Conservation (phyloP, 169 alveolate genomes). For the Eimeria falciformis region DNA sequence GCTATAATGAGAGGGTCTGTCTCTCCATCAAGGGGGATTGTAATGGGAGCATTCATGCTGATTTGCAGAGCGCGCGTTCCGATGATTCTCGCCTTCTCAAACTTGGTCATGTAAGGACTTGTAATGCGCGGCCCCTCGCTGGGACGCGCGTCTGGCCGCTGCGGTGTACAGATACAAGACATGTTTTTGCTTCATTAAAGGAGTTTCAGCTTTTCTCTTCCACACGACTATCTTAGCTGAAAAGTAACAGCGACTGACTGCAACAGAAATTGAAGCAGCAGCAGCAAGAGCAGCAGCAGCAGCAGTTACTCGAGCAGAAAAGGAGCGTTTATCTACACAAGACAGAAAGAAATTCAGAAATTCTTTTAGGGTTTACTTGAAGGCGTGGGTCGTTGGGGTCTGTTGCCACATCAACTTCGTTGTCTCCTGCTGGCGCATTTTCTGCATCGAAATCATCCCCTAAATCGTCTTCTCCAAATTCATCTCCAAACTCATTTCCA, state of each 20-base stretch:
- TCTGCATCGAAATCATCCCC: conserved; percentile 65
- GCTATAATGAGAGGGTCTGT: conserved; percentile 99
- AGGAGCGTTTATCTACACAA: not conserved
- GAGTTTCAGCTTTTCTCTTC: no score
- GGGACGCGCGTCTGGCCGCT: conserved; percentile 74
- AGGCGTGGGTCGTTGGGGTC: conserved; percentile 74
- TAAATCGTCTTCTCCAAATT: conserved; percentile 64
- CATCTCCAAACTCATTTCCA: conserved; percentile 70
- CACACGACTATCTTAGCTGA: no score
- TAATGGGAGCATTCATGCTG: conserved; percentile 98
- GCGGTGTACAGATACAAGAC: no score
- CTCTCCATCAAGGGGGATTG: conserved; percentile 91
- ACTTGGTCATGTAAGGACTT: conserved; percentile 86
- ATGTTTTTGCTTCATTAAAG: no score
- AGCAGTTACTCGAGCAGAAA: not conserved
- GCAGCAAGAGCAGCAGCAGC: not conserved
- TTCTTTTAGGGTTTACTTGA: conserved; percentile 2
- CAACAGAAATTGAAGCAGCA: not conserved
- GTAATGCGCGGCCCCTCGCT: conserved; percentile 82
- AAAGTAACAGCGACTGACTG: not conserved
- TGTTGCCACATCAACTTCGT: conserved; percentile 34
- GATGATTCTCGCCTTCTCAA: conserved; percentile 99
- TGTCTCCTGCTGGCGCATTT: conserved; percentile 14
- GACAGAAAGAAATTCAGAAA: not conserved
- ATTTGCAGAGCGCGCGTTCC: conserved; percentile 99